A percentile compares a stretch with the other conserved stretches of the same genome.
phyloP scores from a whole-genome alignment of 352 stramenopile species.

The Elongisporangium anandrum region DNA sequence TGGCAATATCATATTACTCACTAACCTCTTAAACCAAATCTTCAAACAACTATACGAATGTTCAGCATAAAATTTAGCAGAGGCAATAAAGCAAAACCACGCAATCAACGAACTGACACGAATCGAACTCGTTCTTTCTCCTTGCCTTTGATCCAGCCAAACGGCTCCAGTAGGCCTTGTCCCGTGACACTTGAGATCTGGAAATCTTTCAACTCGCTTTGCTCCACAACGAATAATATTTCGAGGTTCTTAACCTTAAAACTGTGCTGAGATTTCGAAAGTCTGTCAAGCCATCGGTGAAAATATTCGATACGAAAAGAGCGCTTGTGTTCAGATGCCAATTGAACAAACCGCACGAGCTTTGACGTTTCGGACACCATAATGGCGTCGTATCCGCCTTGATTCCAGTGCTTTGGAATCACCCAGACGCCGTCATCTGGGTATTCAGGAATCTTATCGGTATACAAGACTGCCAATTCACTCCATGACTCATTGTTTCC shows the following conservation, averaged over 20 bases:
- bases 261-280: slow-evolving; percentile 1
- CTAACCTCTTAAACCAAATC: too few relatives aligned
- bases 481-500: slow-evolving; percentile 2
- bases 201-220: not conserved
- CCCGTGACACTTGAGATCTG: slow-evolving; percentile 1
- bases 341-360: slow-evolving; percentile 13
- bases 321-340: slow-evolving; percentile 11
- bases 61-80: too few relatives aligned
- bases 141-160: slow-evolving; percentile 5
- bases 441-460: slow-evolving; percentile 5
- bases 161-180: not conserved
- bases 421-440: slow-evolving; percentile 14
- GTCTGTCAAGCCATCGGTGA: slow-evolving; percentile 4
- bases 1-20: too few relatives aligned
- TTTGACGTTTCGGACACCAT: slow-evolving; percentile 12
- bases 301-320: slow-evolving; percentile 15
- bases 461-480: slow-evolving; percentile 4
- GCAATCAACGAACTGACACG: not conserved
- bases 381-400: slow-evolving; percentile 20
- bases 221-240: not conserved
- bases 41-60: too few relatives aligned
- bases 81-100: too few relatives aligned
- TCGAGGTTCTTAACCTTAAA: not conserved
- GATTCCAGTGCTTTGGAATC: slow-evolving; percentile 12
- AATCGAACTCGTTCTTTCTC: slow-evolving; percentile 6